A percentile compares a stretch with the other conserved stretches of the same genome.
phyloP scores from a whole-genome alignment of 371 early-diverging fungal species.

The Syncephalastrum racemosum region DNA sequence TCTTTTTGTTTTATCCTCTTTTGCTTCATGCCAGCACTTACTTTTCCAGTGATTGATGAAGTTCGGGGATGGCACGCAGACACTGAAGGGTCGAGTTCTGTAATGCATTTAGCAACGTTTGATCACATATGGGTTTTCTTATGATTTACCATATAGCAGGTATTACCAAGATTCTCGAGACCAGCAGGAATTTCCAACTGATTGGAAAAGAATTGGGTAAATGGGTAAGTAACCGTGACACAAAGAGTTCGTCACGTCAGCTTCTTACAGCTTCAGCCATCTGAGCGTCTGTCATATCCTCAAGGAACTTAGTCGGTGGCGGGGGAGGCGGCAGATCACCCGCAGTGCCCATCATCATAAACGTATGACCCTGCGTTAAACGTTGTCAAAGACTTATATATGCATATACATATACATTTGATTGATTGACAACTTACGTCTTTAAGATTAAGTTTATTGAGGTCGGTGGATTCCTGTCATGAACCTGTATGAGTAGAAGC shows the following conservation, averaged over 20 bases:
- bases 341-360: constrained; percentile 95
- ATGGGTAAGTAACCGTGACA: background rate
- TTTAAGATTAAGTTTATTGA: constrained; percentile 66
- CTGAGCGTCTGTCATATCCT: constrained; percentile 90
- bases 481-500: background rate
- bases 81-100: constrained; percentile 97
- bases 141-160: constrained; percentile 89
- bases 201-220: background rate
- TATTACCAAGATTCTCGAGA: constrained; percentile 94
- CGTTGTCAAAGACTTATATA: background rate
- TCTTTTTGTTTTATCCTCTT: constrained; percentile 4
- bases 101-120: too few relatives aligned
- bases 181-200: constrained; percentile 87
- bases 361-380: constrained; percentile 53
- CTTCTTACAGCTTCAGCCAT: constrained; percentile 80
- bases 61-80: constrained; percentile 85
- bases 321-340: constrained; percentile 82
- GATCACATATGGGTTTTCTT: too few relatives aligned
- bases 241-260: background rate
- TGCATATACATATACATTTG: background rate
- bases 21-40: constrained; percentile 14
- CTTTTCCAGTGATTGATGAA: constrained; percentile 63
- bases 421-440: constrained; percentile 39
- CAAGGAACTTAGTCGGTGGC: constrained; percentile 75
- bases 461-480: constrained; percentile 71